Base-by-base conservation (phyloP, 768 basidiomycete species). In the Tulasnella sp. region DNA sequence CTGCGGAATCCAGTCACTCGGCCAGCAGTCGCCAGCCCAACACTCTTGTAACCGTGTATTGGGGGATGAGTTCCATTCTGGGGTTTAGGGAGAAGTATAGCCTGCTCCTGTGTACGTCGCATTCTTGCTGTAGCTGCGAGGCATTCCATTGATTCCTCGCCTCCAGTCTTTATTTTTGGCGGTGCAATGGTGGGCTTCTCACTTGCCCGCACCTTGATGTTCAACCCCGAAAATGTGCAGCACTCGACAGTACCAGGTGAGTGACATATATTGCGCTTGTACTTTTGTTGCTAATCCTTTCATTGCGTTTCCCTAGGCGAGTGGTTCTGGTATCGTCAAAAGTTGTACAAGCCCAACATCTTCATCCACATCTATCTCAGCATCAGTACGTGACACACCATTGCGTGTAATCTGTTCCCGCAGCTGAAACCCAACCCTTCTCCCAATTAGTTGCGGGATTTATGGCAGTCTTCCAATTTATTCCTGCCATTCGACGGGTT, bases 61-160 rank as follows among this genome's bases (percentile, higher is more conserved):
- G 75, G 77, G 42, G 40, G 36, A 42, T 78, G 7, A 80, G 79
- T 56, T 36, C 38, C 40, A 77, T 80, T n/a, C 36, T 80, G n/a
- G 79, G 79, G 8, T 80, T 80, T 78, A 80, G 42, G 76, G 79
- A 80, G 77, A 80, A 27, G 76, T 68, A 27, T 10, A 80, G 79
- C 58, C 39, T 80, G 36, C 34, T 77, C 1, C 31, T 79, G 1
- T 78, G 79, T 80, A 40, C 4, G 79, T 71, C 27, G 39, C 6
- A 24, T 2, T 34, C n/a, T n/a, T n/a, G n/a, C 24, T 68, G n/a
- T n/a, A 14, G 39, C 39, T n/a, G n/a, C 2, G 1, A 31, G 40
- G 31, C 1, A 71, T 1, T 36, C 38, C n/a, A 19, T 34, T 75
- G 74, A 46, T 12, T 10, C 16, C 5, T 44, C 36, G 9, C 24